Percentiles rank a stretch among this genome's conserved stretches.
Evolutionary conservation across 108 stramenopile genomes (phyloP).

Genomic region (Stephanodiscus triporus): DNA sequence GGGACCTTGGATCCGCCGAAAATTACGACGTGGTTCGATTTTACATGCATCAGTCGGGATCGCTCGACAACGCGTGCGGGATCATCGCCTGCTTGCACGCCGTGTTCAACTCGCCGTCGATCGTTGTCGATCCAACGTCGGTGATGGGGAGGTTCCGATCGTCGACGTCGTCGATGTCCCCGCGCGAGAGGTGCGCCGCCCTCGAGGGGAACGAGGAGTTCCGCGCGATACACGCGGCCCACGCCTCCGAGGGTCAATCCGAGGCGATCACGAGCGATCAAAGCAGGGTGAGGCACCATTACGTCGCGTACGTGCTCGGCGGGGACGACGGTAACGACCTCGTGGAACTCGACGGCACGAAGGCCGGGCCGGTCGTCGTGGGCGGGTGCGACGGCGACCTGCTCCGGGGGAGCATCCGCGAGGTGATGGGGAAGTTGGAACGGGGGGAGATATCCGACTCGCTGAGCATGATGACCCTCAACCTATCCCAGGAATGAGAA

Average conservation of each 20-base stretch:
- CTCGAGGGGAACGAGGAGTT: slow-evolving; percentile 54
- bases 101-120: slow-evolving; percentile 48
- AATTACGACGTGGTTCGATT: slow-evolving; percentile 41
- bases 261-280: slow-evolving; percentile 44
- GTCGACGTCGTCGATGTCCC: slow-evolving; percentile 29
- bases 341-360: slow-evolving; percentile 66
- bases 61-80: slow-evolving; percentile 65
- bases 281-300: slow-evolving; percentile 59
- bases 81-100: slow-evolving; percentile 68
- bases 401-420: slow-evolving; percentile 48
- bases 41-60: slow-evolving; percentile 62
- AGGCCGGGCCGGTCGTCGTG: slow-evolving; percentile 53
- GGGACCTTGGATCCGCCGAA: slow-evolving; percentile 40
- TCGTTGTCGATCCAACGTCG: slow-evolving; percentile 23
- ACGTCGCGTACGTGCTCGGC: slow-evolving; percentile 55
- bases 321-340: slow-evolving; percentile 31
- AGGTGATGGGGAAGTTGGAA: slow-evolving; percentile 52
- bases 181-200: slow-evolving; percentile 42
- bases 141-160: slow-evolving; percentile 42
- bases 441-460: slow-evolving; percentile 57
- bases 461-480: slow-evolving; percentile 65
- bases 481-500: slow-evolving; percentile 41
- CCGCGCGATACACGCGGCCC: slow-evolving; percentile 43
- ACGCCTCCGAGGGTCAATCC: slow-evolving; percentile 57
- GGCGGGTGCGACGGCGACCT: slow-evolving; percentile 51